Conservation (phyloP, 2,329 filamentous ascomycete genomes). For the Aspergillus clavatus region DNA sequence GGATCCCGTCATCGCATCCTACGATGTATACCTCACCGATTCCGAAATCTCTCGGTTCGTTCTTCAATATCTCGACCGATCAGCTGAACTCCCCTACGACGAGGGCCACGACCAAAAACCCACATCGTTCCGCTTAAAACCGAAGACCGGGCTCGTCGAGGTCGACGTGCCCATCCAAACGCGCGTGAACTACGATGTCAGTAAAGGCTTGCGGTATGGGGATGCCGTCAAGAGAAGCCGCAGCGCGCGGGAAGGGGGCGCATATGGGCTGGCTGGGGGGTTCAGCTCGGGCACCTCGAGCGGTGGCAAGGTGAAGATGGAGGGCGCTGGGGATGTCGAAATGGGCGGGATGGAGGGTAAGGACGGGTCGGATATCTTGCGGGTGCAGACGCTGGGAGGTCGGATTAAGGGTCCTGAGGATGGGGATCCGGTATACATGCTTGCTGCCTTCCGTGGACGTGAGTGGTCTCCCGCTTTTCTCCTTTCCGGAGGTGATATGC, state of each 20-base stretch:
- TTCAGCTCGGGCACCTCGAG: constrained; percentile 57
- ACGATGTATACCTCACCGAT: constrained; percentile 83
- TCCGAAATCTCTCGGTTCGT: constrained; percentile 67
- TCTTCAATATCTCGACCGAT: constrained; percentile 75
- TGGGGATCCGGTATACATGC: constrained; percentile 74
- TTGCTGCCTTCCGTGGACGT: constrained; percentile 86
- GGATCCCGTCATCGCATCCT: constrained; percentile 68
- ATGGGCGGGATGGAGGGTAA: constrained; percentile 17
- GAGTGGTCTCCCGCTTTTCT: constrained; percentile 38
- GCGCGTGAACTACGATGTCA: constrained; percentile 70
- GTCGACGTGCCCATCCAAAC: constrained; percentile 82
- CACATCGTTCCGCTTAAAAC: constrained; percentile 74
- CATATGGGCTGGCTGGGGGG: constrained; percentile 66
- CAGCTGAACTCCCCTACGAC: constrained; percentile 59
- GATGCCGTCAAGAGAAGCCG: constrained; percentile 60
- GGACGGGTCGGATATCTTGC: constrained; percentile 53
- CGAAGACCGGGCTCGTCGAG: constrained; percentile 76
- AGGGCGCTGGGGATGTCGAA: constrained; percentile 12
- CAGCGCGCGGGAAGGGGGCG: constrained; percentile 56
- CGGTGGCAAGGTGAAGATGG: constrained; percentile 22
- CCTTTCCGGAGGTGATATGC: no score
- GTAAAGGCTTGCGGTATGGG: constrained; percentile 78
- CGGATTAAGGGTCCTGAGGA: constrained; percentile 66
- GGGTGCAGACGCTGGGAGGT: constrained; percentile 79
- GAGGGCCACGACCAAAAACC: constrained; percentile 55